These are phyloP conservation scores for Symmetrospora coprosmae DNA, from an alignment of 768 basidiomycete genomes.

Conservation along the genomic window DNA sequence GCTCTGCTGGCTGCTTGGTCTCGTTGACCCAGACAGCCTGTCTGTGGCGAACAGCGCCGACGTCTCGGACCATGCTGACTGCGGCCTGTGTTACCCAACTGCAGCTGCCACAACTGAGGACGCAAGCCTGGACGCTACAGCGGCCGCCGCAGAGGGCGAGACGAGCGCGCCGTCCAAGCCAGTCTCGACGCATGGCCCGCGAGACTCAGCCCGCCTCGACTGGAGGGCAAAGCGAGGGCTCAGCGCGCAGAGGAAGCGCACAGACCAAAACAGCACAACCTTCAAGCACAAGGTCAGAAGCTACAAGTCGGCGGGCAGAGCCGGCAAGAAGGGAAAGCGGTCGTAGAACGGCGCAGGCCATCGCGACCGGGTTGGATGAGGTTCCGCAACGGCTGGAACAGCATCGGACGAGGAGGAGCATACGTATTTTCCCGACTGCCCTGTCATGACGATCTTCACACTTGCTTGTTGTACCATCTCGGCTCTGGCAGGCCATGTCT, in stretches of 20 bases:
- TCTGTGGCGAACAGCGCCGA: too few relatives aligned
- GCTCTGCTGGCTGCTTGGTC: slow-evolving; percentile 14
- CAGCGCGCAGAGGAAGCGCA: slow-evolving; percentile 1
- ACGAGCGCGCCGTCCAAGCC: too few relatives aligned
- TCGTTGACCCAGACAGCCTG: slow-evolving; percentile 1
- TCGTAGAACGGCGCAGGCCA: too few relatives aligned
- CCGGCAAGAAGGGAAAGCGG: background rate
- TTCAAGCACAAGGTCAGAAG: slow-evolving; percentile 9
- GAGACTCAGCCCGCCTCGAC: background rate
- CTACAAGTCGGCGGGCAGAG: slow-evolving; percentile 9
- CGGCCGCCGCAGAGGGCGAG: too few relatives aligned
- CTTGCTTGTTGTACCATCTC: too few relatives aligned
- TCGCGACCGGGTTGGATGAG: too few relatives aligned
- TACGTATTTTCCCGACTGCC: too few relatives aligned
- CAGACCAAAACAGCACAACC: slow-evolving; percentile 4
- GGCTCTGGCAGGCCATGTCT: too few relatives aligned
- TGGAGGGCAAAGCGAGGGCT: background rate
- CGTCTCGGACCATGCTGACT: slow-evolving; percentile 18
- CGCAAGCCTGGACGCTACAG: too few relatives aligned
- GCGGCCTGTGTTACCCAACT: background rate
- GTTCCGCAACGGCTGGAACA: too few relatives aligned
- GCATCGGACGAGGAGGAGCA: too few relatives aligned
- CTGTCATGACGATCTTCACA: too few relatives aligned
- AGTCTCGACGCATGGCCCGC: background rate
- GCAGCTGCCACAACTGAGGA: background rate